Evolutionary conservation across 2,329 filamentous ascomycete genomes (phyloP), one percentile per base, ranked within the genome.

Genomic region (Pseudocercospora macadamiae): DNA sequence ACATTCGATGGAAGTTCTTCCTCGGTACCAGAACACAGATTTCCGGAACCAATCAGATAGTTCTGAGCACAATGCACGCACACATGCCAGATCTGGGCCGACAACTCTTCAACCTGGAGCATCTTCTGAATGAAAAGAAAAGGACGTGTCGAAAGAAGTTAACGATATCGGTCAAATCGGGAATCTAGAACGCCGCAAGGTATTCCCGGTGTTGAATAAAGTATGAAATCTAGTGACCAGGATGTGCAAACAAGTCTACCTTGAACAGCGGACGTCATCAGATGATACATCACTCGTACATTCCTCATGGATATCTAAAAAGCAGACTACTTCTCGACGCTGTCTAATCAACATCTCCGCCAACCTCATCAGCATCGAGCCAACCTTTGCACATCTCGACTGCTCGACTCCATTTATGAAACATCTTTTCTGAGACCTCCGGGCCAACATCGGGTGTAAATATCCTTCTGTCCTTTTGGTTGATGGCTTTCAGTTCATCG

Each of bases 341-440:
- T 25, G 7, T 25, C n/a, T 51, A 39, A 2, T 60, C 57, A 28
- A 60, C 55, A 30, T 60, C 57, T 12, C 57, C 57, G 8, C 57
- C 59, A 32, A 49, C 61, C 44, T 62, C 59, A 37, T 63, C 65
- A 12, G 60, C 55, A 26, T 62, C 65, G 10, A 60, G 64, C 89
- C 90, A 93, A 36, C 90, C 90, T 70, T 82, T 85, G 69, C 86
- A 89, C 89, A 92, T 93, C 72, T 89, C 79, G 36, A 93, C 90
- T 1, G 90, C 90, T 74, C 89, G 86, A 68, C 86, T 83, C 90
- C 90, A 93, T 65, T 84, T 83, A 65, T 80, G 81, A 70, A 90
- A 91, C 77, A 89, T 85, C 70, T 80, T 81, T 28, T 74, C 73
- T 60, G 86, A 85, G 67, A 85, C 61, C 83, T 57, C 54, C 14